phyloP scores from a whole-genome alignment of 768 basidiomycete genomes.

The Leccinum broughii region DNA sequence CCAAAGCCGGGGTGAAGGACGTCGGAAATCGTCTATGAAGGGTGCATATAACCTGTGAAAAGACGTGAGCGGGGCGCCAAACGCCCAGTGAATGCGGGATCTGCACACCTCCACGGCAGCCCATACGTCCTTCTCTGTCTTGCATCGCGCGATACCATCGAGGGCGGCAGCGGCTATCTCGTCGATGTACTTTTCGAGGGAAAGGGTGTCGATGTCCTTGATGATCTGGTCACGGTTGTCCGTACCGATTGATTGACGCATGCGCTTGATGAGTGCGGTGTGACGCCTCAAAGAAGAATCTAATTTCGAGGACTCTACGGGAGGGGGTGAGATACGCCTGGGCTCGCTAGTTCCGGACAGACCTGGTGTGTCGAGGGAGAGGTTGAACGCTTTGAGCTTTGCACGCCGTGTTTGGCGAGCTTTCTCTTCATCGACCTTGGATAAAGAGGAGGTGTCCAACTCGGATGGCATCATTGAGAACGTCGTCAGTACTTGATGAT shows the following conservation, averaged over 20 bases:
- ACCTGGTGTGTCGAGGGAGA: conserved; percentile 51
- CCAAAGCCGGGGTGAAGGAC: conserved; percentile 72
- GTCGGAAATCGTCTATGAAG: conserved; percentile 86
- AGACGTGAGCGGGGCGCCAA: conserved; percentile 2
- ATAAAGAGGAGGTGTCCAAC: conserved; percentile 26
- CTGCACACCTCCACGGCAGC: conserved; percentile 82
- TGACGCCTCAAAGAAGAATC: conserved; percentile 97
- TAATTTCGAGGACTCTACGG: conserved; percentile 66
- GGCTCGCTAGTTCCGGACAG: conserved; percentile 15
- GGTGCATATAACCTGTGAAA: conserved; percentile 74
- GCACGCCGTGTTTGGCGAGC: conserved; percentile 56
- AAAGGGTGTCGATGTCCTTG: conserved; percentile 88
- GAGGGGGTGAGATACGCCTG: conserved; percentile 8
- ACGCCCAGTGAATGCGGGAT: background rate
- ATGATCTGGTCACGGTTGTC: conserved; percentile 86
- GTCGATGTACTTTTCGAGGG: conserved; percentile 94
- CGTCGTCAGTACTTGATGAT: conserved; percentile 4
- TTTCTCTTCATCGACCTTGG: conserved; percentile 51
- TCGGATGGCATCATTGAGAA: background rate
- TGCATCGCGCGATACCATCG: conserved; percentile 85
- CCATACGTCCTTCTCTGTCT: conserved; percentile 91
- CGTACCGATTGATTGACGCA: conserved; percentile 79
- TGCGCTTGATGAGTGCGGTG: conserved; percentile 92
- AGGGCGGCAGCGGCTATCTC: conserved; percentile 86
- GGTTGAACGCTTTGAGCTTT: conserved; percentile 59